A percentile compares a stretch with the other conserved stretches of the same genome.
Conservation (phyloP, 805 yeast species). For the Lipomyces lipofer region DNA sequence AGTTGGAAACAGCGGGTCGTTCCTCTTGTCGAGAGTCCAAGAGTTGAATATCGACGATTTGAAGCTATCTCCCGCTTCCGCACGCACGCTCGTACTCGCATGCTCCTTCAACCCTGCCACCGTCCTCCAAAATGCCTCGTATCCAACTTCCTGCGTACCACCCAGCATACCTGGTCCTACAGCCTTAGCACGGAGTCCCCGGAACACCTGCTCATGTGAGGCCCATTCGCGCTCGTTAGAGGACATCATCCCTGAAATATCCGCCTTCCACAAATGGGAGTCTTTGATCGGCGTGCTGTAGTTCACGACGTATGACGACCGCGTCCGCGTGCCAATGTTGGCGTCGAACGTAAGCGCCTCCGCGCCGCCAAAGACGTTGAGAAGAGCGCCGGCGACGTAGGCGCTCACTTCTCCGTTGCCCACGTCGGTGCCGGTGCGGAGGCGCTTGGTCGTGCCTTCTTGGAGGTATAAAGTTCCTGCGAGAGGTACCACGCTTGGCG, state of each 20-base stretch:
- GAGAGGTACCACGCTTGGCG: conserved; percentile 21
- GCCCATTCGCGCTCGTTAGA: conserved; percentile 55
- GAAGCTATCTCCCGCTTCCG: conserved; percentile 60
- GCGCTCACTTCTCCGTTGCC: conserved; percentile 99
- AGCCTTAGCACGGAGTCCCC: conserved; percentile 48
- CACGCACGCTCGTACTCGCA: conserved; percentile 58
- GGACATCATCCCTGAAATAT: conserved; percentile 52
- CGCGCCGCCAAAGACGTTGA: conserved; percentile 68
- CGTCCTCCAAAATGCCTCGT: conserved; percentile 60
- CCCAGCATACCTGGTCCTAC: conserved; percentile 50
- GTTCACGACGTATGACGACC: conserved; percentile 55
- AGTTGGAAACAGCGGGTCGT: conserved; percentile 47
- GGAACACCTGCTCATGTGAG: conserved; percentile 53
- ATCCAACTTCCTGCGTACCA: conserved; percentile 54
- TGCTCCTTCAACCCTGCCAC: conserved; percentile 47
- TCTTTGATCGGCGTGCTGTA: conserved; percentile 53
- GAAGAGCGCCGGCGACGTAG: conserved; percentile 69
- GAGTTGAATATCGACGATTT: conserved; percentile 56
- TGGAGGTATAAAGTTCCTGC: conserved; percentile 32
- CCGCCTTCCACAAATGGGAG: conserved; percentile 55
- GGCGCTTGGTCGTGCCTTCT: conserved; percentile 63
- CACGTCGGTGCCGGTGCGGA: conserved; percentile 91
- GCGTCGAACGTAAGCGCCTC: conserved; percentile 56
- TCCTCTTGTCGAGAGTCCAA: conserved; percentile 48
- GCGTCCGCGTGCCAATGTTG: conserved; percentile 61